Conservation (phyloP, 1,139 yeast species). For the Blastobotrys indianensis region DNA sequence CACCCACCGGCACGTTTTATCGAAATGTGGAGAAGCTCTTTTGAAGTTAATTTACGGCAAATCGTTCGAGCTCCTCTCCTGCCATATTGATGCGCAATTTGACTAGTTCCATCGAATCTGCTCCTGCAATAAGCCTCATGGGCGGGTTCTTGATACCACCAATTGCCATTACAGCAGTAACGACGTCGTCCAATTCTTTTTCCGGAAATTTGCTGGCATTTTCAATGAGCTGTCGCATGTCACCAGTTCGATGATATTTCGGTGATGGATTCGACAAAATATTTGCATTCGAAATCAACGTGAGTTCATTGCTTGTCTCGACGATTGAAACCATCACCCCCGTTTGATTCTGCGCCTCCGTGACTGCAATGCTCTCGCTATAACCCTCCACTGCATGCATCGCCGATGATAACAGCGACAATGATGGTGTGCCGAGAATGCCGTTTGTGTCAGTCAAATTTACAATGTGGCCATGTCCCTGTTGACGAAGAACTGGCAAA, state of each 20-base stretch:
- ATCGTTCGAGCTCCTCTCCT: conserved; percentile 32
- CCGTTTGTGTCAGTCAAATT: conserved; percentile 32
- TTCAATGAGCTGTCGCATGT: conserved; percentile 20
- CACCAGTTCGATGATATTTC: conserved; percentile 19
- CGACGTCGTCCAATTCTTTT: conserved; percentile 23
- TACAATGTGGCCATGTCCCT: conserved; percentile 30
- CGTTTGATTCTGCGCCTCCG: conserved; percentile 24
- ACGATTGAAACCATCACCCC: conserved; percentile 31
- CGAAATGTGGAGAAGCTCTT: no score
- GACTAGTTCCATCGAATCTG: conserved; percentile 29
- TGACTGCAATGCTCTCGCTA: conserved; percentile 30
- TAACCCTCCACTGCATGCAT: conserved; percentile 34
- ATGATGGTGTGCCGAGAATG: conserved; percentile 29
- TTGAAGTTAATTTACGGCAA: conserved; percentile 7
- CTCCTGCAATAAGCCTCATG: conserved; percentile 29
- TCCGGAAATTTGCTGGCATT: conserved; percentile 24
- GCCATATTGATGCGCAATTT: conserved; percentile 27
- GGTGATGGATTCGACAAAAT: conserved; percentile 18
- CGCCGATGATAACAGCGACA: conserved; percentile 29
- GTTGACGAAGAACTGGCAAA: conserved; percentile 27
- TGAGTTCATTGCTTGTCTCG: conserved; percentile 29
- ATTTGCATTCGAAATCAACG: conserved; percentile 26
- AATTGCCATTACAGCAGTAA: conserved; percentile 26
- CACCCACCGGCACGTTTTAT: no score
- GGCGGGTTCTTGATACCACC: conserved; percentile 35